Conservation (phyloP, 352 stramenopile species). For the Phytophthora citrophthora region DNA sequence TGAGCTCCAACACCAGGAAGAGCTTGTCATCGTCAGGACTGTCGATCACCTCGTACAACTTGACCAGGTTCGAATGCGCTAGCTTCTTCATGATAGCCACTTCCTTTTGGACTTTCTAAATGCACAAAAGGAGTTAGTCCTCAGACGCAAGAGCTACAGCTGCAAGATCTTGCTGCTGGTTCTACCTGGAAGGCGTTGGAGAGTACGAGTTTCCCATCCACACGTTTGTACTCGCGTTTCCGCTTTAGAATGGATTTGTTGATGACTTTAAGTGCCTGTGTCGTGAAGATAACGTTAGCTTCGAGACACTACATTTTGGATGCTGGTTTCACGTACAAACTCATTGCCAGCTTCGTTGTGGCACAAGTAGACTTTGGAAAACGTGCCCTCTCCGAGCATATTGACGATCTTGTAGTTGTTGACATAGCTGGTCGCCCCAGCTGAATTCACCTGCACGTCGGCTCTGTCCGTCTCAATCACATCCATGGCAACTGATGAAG, state of each 20-base stretch:
- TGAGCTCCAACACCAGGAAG: conserved; percentile 84
- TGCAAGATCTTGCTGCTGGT: too few relatives aligned
- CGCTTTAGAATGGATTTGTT: conserved; percentile 89
- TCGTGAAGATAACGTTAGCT: background rate
- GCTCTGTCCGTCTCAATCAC: conserved; percentile 76
- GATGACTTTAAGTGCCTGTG: conserved; percentile 80
- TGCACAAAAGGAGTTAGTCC: background rate
- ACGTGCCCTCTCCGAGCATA: conserved; percentile 77
- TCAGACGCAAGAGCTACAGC: too few relatives aligned
- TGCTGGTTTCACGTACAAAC: conserved; percentile 50
- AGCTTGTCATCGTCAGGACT: conserved; percentile 78
- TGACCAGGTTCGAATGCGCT: conserved; percentile 67
- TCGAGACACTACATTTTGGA: too few relatives aligned
- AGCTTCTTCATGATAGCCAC: conserved; percentile 90
- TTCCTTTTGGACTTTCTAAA: conserved; percentile 81
- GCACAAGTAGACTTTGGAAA: conserved; percentile 82
- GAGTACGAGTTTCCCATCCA: conserved; percentile 78
- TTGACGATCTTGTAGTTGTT: conserved; percentile 74
- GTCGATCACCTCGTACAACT: conserved; percentile 84
- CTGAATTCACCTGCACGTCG: conserved; percentile 65
- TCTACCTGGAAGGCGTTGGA: conserved; percentile 63
- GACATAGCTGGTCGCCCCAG: conserved; percentile 66
- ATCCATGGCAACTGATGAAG: conserved; percentile 19
- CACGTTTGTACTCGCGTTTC: conserved; percentile 83
- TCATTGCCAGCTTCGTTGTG: conserved; percentile 49